phyloP scores from a whole-genome alignment of 2,329 filamentous ascomycete species.

The Ophiosphaerella herpotricha region DNA sequence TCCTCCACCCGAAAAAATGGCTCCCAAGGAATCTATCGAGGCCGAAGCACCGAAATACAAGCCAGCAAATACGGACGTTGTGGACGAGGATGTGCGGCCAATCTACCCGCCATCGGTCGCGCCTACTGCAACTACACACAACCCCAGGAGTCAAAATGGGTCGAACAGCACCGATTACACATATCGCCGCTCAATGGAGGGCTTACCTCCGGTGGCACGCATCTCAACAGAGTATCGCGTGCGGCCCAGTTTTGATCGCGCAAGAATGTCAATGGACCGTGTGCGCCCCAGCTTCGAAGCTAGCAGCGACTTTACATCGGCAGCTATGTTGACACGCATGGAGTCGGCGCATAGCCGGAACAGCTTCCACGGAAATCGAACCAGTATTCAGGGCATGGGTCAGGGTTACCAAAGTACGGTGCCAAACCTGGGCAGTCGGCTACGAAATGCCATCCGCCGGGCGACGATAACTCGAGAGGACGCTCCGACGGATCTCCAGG shows the following conservation, averaged over 20 bases:
- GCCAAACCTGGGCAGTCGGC: slow-evolving; percentile 28
- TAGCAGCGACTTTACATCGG: slow-evolving; percentile 88
- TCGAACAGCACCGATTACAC: slow-evolving; percentile 95
- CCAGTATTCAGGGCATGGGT: slow-evolving; percentile 5
- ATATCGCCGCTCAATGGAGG: slow-evolving; percentile 47
- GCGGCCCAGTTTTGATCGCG: slow-evolving; percentile 84
- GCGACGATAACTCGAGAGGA: slow-evolving; percentile 41
- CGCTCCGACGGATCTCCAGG: slow-evolving; percentile 26
- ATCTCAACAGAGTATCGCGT: slow-evolving; percentile 49
- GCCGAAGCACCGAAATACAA: slow-evolving; percentile 48
- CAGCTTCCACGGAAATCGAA: slow-evolving; percentile 24
- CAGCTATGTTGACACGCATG: slow-evolving; percentile 79
- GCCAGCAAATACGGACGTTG: slow-evolving; percentile 54
- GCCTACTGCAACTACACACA: slow-evolving; percentile 69
- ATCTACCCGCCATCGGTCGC: slow-evolving; percentile 93
- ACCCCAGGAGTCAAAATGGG: slow-evolving; percentile 82
- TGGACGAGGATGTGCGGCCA: slow-evolving; percentile 83
- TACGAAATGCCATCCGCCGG: slow-evolving; percentile 39
- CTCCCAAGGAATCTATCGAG: slow-evolving; percentile 64
- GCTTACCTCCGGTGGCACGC: slow-evolving; percentile 31
- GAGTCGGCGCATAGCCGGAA: slow-evolving; percentile 64
- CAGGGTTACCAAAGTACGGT: slow-evolving; percentile 12
- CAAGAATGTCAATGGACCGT: slow-evolving; percentile 85
- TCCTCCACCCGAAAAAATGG: slow-evolving; percentile 48
- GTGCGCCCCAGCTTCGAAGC: slow-evolving; percentile 83